phyloP scores from a whole-genome alignment of 2,329 filamentous ascomycete species.

The Gnomoniopsis smithogilvyi region DNA sequence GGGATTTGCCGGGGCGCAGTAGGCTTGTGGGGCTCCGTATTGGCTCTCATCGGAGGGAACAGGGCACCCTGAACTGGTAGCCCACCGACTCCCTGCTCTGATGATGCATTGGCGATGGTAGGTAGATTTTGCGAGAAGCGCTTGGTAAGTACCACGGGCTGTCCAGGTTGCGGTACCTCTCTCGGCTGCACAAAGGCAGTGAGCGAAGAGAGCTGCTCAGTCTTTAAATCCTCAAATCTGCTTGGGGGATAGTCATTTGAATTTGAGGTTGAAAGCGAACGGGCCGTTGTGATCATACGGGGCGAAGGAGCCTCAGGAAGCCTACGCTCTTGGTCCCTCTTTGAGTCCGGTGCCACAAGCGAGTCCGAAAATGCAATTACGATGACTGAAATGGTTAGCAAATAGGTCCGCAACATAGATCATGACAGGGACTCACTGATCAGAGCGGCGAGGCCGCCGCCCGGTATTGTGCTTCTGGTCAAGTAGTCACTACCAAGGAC shows the following conservation, averaged over 20 bases:
- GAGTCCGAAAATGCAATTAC: slow-evolving; percentile 37
- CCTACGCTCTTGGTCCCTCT: slow-evolving; percentile 26
- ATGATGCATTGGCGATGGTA: slow-evolving; percentile 34
- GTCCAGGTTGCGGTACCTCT: slow-evolving; percentile 24
- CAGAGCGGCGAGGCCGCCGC: slow-evolving; percentile 45
- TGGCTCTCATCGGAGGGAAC: slow-evolving; percentile 38
- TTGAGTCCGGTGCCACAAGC: slow-evolving; percentile 26
- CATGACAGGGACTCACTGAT: slow-evolving; percentile 39
- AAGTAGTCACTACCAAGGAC: slow-evolving; percentile 38
- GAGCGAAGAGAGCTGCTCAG: slow-evolving; percentile 33
- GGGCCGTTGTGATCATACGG: slow-evolving; percentile 32
- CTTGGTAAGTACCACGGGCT: slow-evolving; percentile 1
- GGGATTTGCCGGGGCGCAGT: not conserved
- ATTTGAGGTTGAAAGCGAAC: slow-evolving; percentile 39
- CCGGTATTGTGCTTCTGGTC: slow-evolving; percentile 47
- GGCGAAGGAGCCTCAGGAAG: slow-evolving; percentile 38
- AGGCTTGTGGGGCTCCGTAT: slow-evolving; percentile 22
- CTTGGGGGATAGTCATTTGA: slow-evolving; percentile 40
- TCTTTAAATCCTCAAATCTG: slow-evolving; percentile 48
- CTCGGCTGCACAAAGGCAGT: slow-evolving; percentile 34
- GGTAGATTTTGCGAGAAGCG: slow-evolving; percentile 29
- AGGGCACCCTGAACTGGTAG: slow-evolving; percentile 37
- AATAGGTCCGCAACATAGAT: not conserved
- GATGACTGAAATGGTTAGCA: slow-evolving; percentile 27
- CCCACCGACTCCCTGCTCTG: slow-evolving; percentile 34